A percentile compares a stretch with the other conserved stretches of the same genome.
These are phyloP conservation scores for Datisca glomerata DNA, from an alignment of 306 rosid genomes.

Conservation along the genomic window DNA sequence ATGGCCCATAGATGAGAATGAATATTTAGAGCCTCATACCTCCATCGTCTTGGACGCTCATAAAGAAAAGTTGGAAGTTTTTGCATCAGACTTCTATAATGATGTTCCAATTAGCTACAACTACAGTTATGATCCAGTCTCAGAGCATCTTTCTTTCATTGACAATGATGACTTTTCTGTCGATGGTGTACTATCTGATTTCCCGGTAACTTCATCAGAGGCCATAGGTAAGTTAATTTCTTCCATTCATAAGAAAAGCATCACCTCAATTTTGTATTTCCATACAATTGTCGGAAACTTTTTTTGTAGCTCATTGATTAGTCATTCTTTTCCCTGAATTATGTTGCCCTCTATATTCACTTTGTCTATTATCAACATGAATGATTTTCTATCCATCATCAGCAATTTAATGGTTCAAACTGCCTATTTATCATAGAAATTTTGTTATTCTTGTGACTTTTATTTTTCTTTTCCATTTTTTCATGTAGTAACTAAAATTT, in stretches of 20 bases:
- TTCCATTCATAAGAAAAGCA: too few species aligned
- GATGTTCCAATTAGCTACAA: slow-evolving; percentile 59
- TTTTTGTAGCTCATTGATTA: too few species aligned
- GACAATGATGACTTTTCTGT: slow-evolving; percentile 68
- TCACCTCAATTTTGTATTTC: too few species aligned
- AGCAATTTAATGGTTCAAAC: too few species aligned
- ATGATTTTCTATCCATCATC: too few species aligned
- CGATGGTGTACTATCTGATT: slow-evolving; percentile 78
- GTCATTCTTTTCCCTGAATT: too few species aligned
- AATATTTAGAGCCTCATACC: slow-evolving; percentile 48
- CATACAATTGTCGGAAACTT: too few species aligned
- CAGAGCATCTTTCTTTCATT: slow-evolving; percentile 49
- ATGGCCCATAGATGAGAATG: slow-evolving; percentile 41
- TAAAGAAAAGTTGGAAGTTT: slow-evolving; percentile 55
- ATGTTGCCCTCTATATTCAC: too few species aligned
- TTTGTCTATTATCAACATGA: too few species aligned
- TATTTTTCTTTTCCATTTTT: too few species aligned
- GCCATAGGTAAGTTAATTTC: slow-evolving; percentile 43
- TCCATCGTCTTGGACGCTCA: slow-evolving; percentile 74
- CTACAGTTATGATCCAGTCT: slow-evolving; percentile 71
- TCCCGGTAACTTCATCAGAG: slow-evolving; percentile 61
- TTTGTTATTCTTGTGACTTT: neutral
- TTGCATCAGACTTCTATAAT: slow-evolving; percentile 53
- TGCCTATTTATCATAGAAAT: neutral
- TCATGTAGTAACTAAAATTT: too few species aligned